Evolutionary conservation across 805 yeast genomes (phyloP).

Genomic region (Naumovozyma dairenensis): DNA sequence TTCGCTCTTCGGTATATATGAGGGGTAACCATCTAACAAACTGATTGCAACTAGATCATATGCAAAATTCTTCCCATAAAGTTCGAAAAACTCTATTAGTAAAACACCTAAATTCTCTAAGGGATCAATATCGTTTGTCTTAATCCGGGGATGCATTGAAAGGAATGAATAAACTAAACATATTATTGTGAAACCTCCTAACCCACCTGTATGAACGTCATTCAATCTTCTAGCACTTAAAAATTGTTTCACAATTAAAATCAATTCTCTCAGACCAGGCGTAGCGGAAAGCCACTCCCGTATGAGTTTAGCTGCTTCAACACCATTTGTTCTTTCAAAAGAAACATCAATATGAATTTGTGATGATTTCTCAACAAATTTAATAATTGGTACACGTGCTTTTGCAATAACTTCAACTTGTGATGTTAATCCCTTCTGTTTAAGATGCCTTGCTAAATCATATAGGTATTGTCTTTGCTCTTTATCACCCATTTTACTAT

Average conservation of each 20-base stretch:
- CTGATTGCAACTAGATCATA: slow-evolving; percentile 69
- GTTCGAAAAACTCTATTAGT: slow-evolving; percentile 83
- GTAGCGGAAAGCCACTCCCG: slow-evolving; percentile 60
- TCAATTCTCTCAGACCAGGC: slow-evolving; percentile 77
- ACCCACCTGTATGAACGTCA: slow-evolving; percentile 86
- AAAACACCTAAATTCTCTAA: slow-evolving; percentile 74
- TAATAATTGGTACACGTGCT: slow-evolving; percentile 91
- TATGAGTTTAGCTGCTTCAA: slow-evolving; percentile 72
- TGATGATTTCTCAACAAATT: slow-evolving; percentile 66
- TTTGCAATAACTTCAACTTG: slow-evolving; percentile 77
- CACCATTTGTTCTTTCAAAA: slow-evolving; percentile 75
- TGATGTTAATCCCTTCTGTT: slow-evolving; percentile 51
- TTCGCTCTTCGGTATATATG: slow-evolving; percentile 50
- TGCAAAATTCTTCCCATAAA: slow-evolving; percentile 83
- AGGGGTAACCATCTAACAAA: slow-evolving; percentile 44
- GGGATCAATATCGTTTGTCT: slow-evolving; percentile 57
- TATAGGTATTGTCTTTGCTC: slow-evolving; percentile 58
- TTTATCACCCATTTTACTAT: slow-evolving; percentile 47
- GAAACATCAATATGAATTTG: slow-evolving; percentile 80
- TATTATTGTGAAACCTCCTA: slow-evolving; percentile 91
- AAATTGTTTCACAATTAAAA: slow-evolving; percentile 76
- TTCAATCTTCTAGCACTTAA: slow-evolving; percentile 67
- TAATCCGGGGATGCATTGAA: slow-evolving; percentile 65
- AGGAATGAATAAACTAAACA: slow-evolving; percentile 77
- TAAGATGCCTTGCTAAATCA: slow-evolving; percentile 60